A percentile compares a stretch with the other conserved stretches of the same genome.
phyloP scores from a whole-genome alignment of 2,329 filamentous ascomycete species.

The Colletotrichum melonis region DNA sequence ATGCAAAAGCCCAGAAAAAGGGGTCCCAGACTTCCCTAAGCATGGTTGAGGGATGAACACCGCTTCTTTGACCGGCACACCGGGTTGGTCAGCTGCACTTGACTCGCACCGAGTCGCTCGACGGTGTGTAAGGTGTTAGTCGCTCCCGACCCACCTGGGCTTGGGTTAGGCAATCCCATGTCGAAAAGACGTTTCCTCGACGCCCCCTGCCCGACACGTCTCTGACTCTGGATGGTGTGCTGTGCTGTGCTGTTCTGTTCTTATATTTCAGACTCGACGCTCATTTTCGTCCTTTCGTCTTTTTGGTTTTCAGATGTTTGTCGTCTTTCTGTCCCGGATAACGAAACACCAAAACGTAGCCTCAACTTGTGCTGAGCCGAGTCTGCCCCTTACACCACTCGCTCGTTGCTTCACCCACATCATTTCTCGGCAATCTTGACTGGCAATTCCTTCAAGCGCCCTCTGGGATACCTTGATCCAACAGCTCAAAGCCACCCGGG shows the following conservation, averaged over 20 bases:
- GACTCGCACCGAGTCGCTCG: slow-evolving; percentile 33
- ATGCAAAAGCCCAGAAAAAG: too few relatives aligned
- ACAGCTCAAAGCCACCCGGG: background rate
- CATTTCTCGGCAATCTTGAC: background rate
- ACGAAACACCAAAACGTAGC: background rate
- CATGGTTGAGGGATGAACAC: slow-evolving; percentile 35
- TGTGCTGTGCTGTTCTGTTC: slow-evolving; percentile 2
- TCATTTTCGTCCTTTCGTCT: background rate
- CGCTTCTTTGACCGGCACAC: slow-evolving; percentile 28
- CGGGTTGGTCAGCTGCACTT: slow-evolving; percentile 33
- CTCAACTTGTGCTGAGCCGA: background rate
- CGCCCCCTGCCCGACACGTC: slow-evolving; percentile 20
- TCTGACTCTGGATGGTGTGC: slow-evolving; percentile 3
- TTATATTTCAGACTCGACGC: slow-evolving; percentile 9
- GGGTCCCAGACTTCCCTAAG: background rate
- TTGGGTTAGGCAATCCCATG: slow-evolving; percentile 37
- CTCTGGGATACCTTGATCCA: background rate
- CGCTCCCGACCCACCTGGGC: slow-evolving; percentile 33
- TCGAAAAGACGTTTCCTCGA: slow-evolving; percentile 37
- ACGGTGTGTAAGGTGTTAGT: slow-evolving; percentile 18
- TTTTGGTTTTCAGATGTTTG: background rate
- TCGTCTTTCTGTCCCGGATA: background rate
- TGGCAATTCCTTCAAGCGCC: background rate
- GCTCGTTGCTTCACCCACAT: background rate
- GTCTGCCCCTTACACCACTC: background rate